These are phyloP conservation scores for Mycena indigotica DNA, from an alignment of 768 basidiomycete genomes.

Conservation along the genomic window DNA sequence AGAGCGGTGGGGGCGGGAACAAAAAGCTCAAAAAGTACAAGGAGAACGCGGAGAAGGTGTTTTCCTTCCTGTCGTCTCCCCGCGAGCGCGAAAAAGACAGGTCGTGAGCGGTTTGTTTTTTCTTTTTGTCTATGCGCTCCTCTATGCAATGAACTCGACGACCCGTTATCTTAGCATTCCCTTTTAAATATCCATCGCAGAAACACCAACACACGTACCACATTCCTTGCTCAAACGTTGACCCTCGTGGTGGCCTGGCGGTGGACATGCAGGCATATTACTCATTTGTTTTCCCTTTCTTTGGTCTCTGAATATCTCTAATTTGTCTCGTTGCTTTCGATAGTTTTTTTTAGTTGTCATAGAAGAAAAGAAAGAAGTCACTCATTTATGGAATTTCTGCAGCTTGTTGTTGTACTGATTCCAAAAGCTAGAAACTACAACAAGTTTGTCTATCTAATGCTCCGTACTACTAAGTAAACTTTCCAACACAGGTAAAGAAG, in stretches of 20 bases:
- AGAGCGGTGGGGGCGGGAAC: slow-evolving; percentile 58
- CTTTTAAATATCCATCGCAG: not conserved
- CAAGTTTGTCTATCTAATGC: too few relatives aligned
- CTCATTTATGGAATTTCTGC: not conserved
- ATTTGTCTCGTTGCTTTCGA: not conserved
- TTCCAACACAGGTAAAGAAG: too few relatives aligned
- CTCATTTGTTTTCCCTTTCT: not conserved
- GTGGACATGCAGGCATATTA: not conserved
- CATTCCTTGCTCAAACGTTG: not conserved
- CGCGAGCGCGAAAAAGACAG: slow-evolving; percentile 29
- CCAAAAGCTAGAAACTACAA: too few relatives aligned
- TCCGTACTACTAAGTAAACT: too few relatives aligned
- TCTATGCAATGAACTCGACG: not conserved
- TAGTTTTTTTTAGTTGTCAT: not conserved
- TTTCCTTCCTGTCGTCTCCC: slow-evolving; percentile 79
- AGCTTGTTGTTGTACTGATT: too few relatives aligned
- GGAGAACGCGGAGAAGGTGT: slow-evolving; percentile 82
- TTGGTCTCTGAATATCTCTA: not conserved
- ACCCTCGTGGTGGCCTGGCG: not conserved
- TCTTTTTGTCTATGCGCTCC: not conserved
- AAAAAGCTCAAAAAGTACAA: slow-evolving; percentile 87
- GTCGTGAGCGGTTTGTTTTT: not conserved
- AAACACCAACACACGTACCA: not conserved
- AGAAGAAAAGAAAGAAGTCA: not conserved
- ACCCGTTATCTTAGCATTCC: not conserved